Base-by-base conservation (phyloP, 208 protist genomes). In the Histomonas meleagridis region DNA sequence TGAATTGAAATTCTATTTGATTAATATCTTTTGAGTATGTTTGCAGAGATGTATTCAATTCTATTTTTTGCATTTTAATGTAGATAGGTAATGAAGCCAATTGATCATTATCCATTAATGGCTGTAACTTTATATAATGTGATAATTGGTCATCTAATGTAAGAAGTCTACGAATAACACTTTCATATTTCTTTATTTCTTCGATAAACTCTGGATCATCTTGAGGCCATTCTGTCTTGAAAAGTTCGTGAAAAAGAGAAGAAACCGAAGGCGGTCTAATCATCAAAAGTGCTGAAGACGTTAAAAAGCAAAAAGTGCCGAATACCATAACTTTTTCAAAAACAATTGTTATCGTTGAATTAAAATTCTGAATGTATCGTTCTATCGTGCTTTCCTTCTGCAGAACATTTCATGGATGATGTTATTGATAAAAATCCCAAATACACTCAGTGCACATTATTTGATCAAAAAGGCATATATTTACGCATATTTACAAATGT, bases 131-230 rank as follows among this genome's bases (percentile, higher is more conserved):
- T 12, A 86, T 86, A 55, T 38, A 86, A 35, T 43, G 9, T 32
- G 40, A 38, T 9, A 86, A 16, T n/a, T 86, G 40, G 38, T 55
- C 55, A 55, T 86, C 76, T 9, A 86, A 38, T n/a, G 76, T 26
- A 12, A 86, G 23, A 0, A 86, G 76, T 21, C 76, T 32, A 32
- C 38, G 43, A 4, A 86, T 86, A 32, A 28, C 40, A 16, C 10
- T 55, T 49, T 55, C 46, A 49, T 86, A 86, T 21, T 86, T 12
- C 38, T 86, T 86, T 51, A 86, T 38, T n/a, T 86, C 76, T 38
- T 86, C 46, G 0, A 38, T 18, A 28, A 86, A 86, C 1, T 86
- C 46, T 51, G 40, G 46, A 49, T 86, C 76, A 55, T 86, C 76
- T 55, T 86, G 26, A 4, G 46, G 7, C 76, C 76, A 86, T 21